Percentiles rank a stretch among this genome's conserved stretches.
Evolutionary conservation across 2,329 filamentous ascomycete species (phyloP).

Genomic region (Coniochaeta sp.): DNA sequence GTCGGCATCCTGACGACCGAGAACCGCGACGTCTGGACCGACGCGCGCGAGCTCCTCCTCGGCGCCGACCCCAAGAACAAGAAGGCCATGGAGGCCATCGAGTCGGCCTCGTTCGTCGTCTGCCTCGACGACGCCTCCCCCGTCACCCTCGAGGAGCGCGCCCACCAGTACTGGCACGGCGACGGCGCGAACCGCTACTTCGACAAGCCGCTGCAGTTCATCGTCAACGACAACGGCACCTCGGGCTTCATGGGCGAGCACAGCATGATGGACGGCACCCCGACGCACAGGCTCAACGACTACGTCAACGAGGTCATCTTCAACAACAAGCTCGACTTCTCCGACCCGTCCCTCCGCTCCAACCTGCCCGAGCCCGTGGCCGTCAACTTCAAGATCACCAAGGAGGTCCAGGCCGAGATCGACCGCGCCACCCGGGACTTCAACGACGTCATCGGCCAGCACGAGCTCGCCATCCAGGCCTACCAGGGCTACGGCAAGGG

Average conservation of each 20-base stretch:
- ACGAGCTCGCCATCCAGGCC: slow-evolving; percentile 88
- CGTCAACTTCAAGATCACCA: slow-evolving; percentile 70
- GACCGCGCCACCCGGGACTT: slow-evolving; percentile 74
- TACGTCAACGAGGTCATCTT: slow-evolving; percentile 88
- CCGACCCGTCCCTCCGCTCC: slow-evolving; percentile 68
- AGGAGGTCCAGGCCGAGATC: slow-evolving; percentile 69
- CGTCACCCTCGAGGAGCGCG: slow-evolving; percentile 90
- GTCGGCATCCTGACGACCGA: slow-evolving; percentile 83
- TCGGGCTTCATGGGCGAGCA: slow-evolving; percentile 98
- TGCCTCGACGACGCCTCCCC: slow-evolving; percentile 89
- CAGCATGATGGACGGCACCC: slow-evolving; percentile 99
- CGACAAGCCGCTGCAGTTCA: slow-evolving; percentile 97
- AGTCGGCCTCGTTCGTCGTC: slow-evolving; percentile 83
- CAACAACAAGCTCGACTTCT: slow-evolving; percentile 88
- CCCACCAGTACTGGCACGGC: slow-evolving; percentile 96
- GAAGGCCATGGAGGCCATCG: slow-evolving; percentile 69
- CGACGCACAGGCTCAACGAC: slow-evolving; percentile 94
- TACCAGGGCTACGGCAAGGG: slow-evolving; percentile 98
- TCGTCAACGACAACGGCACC: slow-evolving; percentile 95
- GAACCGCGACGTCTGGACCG: slow-evolving; percentile 89
- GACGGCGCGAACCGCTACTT: slow-evolving; percentile 95
- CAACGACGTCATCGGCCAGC: slow-evolving; percentile 69
- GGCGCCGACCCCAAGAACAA: slow-evolving; percentile 73
- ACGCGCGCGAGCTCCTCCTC: slow-evolving; percentile 70
- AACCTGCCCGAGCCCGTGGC: slow-evolving; percentile 73